These are phyloP conservation scores for Xerocomus potaroensis DNA, from an alignment of 768 basidiomycete species.

Conservation along the genomic window DNA sequence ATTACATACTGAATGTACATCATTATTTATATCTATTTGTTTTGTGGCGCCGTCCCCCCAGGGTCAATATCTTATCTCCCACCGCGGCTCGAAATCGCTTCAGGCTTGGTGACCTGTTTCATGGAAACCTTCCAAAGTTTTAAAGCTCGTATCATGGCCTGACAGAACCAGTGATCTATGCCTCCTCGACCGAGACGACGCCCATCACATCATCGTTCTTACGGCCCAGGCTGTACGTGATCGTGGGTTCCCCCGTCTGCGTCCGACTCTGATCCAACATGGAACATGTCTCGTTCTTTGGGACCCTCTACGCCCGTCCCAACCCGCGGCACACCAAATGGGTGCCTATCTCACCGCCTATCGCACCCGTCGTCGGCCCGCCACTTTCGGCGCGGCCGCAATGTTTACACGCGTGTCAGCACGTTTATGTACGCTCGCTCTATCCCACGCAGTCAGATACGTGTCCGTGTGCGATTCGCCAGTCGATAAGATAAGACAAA, in stretches of 20 bases:
- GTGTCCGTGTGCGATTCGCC: conserved; percentile 22
- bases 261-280: conserved; percentile 7
- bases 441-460: conserved; percentile 23
- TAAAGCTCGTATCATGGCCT: neutral
- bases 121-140: conserved; percentile 9
- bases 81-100: no score
- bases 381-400: conserved; percentile 9
- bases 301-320: conserved; percentile 17
- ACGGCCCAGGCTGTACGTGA: conserved; percentile 21
- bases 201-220: conserved; percentile 10
- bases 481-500: conserved; percentile 29
- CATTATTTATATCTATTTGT: conserved; percentile 19
- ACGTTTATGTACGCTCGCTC: conserved; percentile 10
- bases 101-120: neutral
- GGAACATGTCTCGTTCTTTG: conserved; percentile 20
- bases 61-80: conserved; percentile 34
- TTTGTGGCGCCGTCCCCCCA: conserved; percentile 25
- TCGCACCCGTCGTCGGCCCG: conserved; percentile 5
- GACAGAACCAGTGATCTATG: neutral
- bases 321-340: conserved; percentile 17
- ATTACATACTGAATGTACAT: conserved; percentile 26
- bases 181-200: conserved; percentile 1
- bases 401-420: conserved; percentile 7
- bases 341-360: no score
- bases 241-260: conserved; percentile 10